phyloP scores from a whole-genome alignment of 2,329 filamentous ascomycete species.

The Epichloe baconii region DNA sequence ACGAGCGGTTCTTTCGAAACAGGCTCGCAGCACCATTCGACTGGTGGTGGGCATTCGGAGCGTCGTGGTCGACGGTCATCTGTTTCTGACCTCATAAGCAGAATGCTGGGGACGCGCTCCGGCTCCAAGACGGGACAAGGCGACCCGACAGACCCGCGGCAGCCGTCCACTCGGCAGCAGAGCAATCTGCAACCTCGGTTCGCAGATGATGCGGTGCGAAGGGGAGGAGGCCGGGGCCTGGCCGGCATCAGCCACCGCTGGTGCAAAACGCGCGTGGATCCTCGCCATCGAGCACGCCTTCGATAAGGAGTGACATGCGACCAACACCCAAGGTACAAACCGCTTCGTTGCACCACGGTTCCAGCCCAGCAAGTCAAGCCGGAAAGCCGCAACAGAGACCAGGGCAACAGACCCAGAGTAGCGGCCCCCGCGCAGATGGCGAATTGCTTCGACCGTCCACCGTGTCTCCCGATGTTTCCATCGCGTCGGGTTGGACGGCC shows the following conservation, averaged over 20 bases:
- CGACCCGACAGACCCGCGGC: neutral
- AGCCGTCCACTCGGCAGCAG: neutral
- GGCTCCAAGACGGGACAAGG: conserved; percentile 8
- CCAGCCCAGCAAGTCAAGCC: neutral
- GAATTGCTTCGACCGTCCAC: conserved; percentile 1
- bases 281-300: neutral
- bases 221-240: neutral
- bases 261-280: neutral
- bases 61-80: conserved; percentile 17
- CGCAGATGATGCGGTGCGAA: neutral
- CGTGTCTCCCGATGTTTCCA: conserved; percentile 7
- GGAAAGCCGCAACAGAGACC: neutral
- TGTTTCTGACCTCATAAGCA: conserved; percentile 17
- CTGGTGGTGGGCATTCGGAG: conserved; percentile 6
- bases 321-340: neutral
- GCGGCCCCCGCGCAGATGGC: neutral
- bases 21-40: conserved; percentile 7
- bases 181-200: neutral
- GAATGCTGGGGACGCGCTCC: conserved; percentile 15
- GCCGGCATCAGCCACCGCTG: neutral
- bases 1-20: conserved; percentile 11
- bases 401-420: neutral
- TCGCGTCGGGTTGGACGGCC: conserved; percentile 1
- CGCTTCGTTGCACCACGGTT: neutral
- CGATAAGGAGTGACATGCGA: neutral